These are phyloP conservation scores for Sporothrix globosa DNA, from an alignment of 2,329 filamentous ascomycete genomes.

Conservation along the genomic window DNA sequence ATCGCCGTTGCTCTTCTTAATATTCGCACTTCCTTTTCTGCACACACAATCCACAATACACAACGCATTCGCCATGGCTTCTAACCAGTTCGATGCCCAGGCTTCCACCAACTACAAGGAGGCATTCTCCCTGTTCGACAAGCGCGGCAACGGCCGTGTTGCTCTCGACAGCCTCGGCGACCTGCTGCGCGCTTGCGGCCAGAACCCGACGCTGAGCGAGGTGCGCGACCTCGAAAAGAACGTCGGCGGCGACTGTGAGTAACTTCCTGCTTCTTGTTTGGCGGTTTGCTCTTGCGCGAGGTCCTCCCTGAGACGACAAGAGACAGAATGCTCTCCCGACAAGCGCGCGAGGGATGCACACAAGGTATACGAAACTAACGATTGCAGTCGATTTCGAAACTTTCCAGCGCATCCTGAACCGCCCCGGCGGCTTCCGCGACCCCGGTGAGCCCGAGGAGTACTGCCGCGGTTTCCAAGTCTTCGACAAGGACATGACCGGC, in stretches of 20 bases:
- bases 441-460: slow-evolving; percentile 98
- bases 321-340: background rate
- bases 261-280: background rate
- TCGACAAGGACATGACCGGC: slow-evolving; percentile 98
- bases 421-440: slow-evolving; percentile 96
- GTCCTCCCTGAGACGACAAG: background rate
- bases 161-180: slow-evolving; percentile 85
- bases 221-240: slow-evolving; percentile 90
- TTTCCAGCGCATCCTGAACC: slow-evolving; percentile 95
- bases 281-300: background rate
- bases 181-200: slow-evolving; percentile 91
- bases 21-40: background rate
- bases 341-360: background rate
- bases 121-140: slow-evolving; percentile 99
- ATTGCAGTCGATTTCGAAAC: slow-evolving; percentile 90
- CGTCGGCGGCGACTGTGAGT: slow-evolving; percentile 88
- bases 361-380: background rate
- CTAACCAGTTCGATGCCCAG: slow-evolving; percentile 61
- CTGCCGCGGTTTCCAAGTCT: slow-evolving; percentile 97
- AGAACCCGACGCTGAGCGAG: slow-evolving; percentile 95
- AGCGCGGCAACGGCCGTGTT: slow-evolving; percentile 95
- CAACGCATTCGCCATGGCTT: slow-evolving; percentile 46
- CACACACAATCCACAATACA: background rate
- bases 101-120: slow-evolving; percentile 99
- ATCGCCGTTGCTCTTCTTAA: background rate